Conservation (phyloP, 805 yeast genomes). For the Saccharomycopsis schoenii region DNA sequence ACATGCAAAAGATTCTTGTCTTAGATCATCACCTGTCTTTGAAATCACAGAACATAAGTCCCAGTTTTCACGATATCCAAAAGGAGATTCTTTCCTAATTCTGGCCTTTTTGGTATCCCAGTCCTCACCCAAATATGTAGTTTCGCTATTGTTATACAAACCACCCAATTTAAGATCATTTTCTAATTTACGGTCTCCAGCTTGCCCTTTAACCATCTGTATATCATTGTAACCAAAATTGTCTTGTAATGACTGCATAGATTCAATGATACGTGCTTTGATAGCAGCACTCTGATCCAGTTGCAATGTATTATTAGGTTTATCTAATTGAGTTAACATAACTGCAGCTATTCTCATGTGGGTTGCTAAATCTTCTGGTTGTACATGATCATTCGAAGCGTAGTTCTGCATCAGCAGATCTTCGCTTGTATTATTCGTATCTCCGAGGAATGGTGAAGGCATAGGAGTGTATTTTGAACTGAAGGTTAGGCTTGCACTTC, state of each 20-base stretch:
- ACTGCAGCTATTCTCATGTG: conserved; percentile 96
- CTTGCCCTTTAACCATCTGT: conserved; percentile 50
- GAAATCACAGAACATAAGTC: conserved; percentile 92
- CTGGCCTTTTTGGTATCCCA: conserved; percentile 79
- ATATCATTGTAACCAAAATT: conserved; percentile 46
- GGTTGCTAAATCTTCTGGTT: conserved; percentile 56
- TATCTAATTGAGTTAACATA: conserved; percentile 84
- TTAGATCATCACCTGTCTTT: conserved; percentile 89
- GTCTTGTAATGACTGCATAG: conserved; percentile 71
- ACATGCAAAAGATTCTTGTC: conserved; percentile 97
- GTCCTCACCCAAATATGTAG: conserved; percentile 77
- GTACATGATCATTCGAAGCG: conserved; percentile 20
- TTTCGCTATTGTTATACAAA: conserved; percentile 31
- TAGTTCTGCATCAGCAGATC: background rate
- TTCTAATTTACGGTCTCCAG: conserved; percentile 86
- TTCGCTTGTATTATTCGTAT: background rate
- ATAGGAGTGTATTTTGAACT: conserved; percentile 27
- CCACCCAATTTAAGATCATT: conserved; percentile 87
- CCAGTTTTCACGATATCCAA: conserved; percentile 87
- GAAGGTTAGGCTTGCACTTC: conserved; percentile 31
- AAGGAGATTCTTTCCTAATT: conserved; percentile 66
- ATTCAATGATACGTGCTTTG: conserved; percentile 55
- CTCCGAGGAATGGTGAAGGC: conserved; percentile 7
- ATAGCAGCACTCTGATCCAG: conserved; percentile 54
- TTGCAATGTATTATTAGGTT: conserved; percentile 37